Evolutionary conservation across 495 filamentous ascomycete species (phyloP).

Genomic region (Filosporella fistucella): DNA sequence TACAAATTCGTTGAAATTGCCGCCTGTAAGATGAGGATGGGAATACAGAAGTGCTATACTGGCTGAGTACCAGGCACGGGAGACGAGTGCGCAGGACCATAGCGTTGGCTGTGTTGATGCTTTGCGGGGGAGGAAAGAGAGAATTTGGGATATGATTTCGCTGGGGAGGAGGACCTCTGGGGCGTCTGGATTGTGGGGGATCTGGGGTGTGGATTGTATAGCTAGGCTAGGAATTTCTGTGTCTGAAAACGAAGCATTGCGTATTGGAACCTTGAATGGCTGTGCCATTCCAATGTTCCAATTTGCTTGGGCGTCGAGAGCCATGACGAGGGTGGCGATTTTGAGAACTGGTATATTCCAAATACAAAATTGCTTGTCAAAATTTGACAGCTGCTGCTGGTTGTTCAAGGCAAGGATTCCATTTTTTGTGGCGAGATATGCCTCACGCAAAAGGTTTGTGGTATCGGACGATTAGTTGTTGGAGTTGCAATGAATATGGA

Average conservation of each 20-base stretch:
- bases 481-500: too few relatives aligned
- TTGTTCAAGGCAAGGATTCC: too few relatives aligned
- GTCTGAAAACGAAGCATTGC: too few relatives aligned
- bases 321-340: constrained; percentile 15
- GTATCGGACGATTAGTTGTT: too few relatives aligned
- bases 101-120: constrained; percentile 37
- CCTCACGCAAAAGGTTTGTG: too few relatives aligned
- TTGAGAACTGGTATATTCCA: too few relatives aligned
- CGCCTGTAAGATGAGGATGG: constrained; percentile 42
- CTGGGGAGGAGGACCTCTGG: constrained; percentile 18
- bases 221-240: too few relatives aligned
- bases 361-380: too few relatives aligned
- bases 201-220: not conserved
- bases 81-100: constrained; percentile 53
- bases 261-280: constrained; percentile 13
- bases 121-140: constrained; percentile 25
- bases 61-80: constrained; percentile 60
- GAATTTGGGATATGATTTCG: constrained; percentile 51
- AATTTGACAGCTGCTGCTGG: too few relatives aligned
- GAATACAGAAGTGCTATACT: constrained; percentile 53
- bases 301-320: constrained; percentile 23
- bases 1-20: constrained; percentile 55
- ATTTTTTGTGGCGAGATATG: too few relatives aligned
- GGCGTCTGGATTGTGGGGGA: constrained; percentile 5
- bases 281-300: constrained; percentile 24